Percentiles rank a stretch among this genome's conserved stretches.
Evolutionary conservation across 768 basidiomycete species (phyloP).

Genomic region (Tulasnella sp.): DNA sequence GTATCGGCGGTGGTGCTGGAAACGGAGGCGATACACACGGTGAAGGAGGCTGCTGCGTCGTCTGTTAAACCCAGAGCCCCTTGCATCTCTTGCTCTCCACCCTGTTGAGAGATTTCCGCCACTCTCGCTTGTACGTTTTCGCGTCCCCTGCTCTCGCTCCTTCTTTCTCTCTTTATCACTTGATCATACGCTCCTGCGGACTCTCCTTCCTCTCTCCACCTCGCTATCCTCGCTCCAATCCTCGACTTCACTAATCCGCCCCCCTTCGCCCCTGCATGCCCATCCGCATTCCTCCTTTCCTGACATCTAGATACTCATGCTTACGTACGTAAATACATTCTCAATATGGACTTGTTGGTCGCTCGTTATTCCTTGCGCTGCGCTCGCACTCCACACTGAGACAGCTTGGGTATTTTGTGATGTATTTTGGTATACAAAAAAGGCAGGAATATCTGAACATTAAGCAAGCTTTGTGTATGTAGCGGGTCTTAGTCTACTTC

Average conservation of each 20-base stretch:
- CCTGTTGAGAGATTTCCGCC: background rate
- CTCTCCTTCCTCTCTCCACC: slow-evolving; percentile 1
- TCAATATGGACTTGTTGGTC: slow-evolving; percentile 13
- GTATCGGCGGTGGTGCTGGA: slow-evolving; percentile 22
- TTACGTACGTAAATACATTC: slow-evolving; percentile 1
- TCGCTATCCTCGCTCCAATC: background rate
- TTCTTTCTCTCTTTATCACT: slow-evolving; percentile 9
- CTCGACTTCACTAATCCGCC: background rate
- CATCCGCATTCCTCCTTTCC: background rate
- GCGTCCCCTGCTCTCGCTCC: background rate
- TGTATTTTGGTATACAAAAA: background rate
- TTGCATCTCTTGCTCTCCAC: background rate
- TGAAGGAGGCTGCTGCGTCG: slow-evolving; percentile 57
- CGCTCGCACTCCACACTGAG: background rate
- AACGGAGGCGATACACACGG: slow-evolving; percentile 45
- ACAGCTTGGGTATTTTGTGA: background rate
- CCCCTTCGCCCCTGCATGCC: background rate
- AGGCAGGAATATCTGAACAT: background rate
- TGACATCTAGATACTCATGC: slow-evolving; percentile 15
- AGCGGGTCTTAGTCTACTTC: slow-evolving; percentile 82
- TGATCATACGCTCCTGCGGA: background rate
- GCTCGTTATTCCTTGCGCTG: background rate
- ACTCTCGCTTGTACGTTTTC: background rate
- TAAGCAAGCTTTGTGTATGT: slow-evolving; percentile 76
- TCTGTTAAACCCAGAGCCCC: slow-evolving; percentile 44